Base-by-base conservation (phyloP, 495 filamentous ascomycete species). In the Poronia punctata region DNA sequence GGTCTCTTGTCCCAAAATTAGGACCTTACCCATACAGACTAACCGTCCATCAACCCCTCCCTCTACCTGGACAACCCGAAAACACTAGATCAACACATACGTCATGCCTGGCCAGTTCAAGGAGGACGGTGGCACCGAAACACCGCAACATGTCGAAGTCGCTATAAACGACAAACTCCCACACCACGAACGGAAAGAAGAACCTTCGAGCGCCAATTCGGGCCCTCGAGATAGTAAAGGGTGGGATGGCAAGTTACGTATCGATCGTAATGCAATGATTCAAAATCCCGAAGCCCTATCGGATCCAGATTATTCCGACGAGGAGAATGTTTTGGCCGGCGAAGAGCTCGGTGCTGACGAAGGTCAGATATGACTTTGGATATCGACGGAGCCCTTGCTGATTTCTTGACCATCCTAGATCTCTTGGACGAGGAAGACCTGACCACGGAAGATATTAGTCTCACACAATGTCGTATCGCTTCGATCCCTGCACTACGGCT, bases 211-310 rank as follows among this genome's bases (percentile, higher is more conserved):
- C 33, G 65, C 65, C 8, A 59, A 59, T 10, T n/a, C n/a, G n/a
- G n/a, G n/a, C n/a, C 56, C 70, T 14, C 64, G 58, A 42, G 65
- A 86, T 55, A 82, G 79, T 60, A 86, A 83, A 54, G 88, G 88
- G 38, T 96, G 88, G 88, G 88, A 95, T 65, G 89, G 89, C 37
- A 96, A 96, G 64, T 72, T 94, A 36, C 72, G 89, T 11, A 60
- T 86, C 7, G 76, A 83, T 36, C 82, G 80, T 46, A 75, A 62
- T 28, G 60, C 65, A 36, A 72, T 75, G 28, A 72, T 82, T 5
- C 70, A 76, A 15, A 89, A 92, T 52, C 82, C 84, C 11, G 86
- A 90, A 53, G 80, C 83, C 12, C 57, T 88, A 19, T 81, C 80
- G 25, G 88, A 93, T 49, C 79, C 85, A 1, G 87, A 92, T 29